A percentile compares a stretch with the other conserved stretches of the same genome.
Evolutionary conservation across 495 filamentous ascomycete genomes (phyloP).

Genomic region (Penicillium antarcticum): DNA sequence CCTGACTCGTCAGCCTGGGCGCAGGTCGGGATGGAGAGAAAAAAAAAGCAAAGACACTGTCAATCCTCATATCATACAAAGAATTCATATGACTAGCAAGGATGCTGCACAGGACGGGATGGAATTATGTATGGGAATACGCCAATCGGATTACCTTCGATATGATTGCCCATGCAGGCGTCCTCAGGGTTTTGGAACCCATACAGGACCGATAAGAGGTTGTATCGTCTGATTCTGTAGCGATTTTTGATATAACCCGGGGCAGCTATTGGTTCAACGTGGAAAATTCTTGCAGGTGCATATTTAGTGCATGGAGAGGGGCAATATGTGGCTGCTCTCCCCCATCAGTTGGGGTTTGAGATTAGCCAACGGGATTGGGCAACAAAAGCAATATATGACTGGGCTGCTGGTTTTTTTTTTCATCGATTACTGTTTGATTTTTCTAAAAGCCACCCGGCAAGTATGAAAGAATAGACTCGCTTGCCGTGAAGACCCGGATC

Average conservation of each 20-base stretch:
- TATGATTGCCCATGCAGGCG: constrained; percentile 4
- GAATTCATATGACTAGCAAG: constrained; percentile 3
- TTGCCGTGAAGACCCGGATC: constrained; percentile 16
- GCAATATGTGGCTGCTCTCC: background rate
- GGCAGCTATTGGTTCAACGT: background rate
- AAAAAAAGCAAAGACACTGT: background rate
- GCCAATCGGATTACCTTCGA: constrained; percentile 10
- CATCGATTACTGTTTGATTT: no score
- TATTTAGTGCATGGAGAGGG: background rate
- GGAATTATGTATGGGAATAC: constrained; percentile 6
- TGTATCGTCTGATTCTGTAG: constrained; percentile 4
- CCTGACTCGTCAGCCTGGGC: constrained; percentile 13
- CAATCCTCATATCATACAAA: background rate
- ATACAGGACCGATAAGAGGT: background rate
- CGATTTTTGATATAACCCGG: background rate
- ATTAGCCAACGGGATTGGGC: background rate
- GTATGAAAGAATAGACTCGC: constrained; percentile 7
- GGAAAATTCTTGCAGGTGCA: background rate
- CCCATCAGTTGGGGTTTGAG: background rate
- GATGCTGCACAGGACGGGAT: constrained; percentile 18
- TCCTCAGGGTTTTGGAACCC: background rate
- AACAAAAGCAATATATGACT: no score
- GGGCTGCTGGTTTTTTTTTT: no score
- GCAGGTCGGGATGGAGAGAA: background rate
- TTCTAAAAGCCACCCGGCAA: background rate